Conservation (phyloP, 257 asterid genomes). For the Penstemon newberryi region DNA sequence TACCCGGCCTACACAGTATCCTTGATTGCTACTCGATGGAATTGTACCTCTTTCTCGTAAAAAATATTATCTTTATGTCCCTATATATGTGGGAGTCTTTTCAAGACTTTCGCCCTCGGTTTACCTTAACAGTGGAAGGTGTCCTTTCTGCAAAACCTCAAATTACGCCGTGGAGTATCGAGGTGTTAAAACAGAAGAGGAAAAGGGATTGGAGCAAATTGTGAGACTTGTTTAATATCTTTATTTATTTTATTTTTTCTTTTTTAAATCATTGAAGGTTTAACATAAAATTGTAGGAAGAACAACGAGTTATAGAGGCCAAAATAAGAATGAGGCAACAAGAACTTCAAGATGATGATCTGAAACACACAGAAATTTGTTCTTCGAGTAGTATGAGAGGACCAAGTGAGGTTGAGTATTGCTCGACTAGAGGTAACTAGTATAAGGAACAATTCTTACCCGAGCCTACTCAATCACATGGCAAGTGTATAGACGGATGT, state of each 20-base stretch:
- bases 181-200: constrained; percentile 88
- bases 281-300: constrained; percentile 60
- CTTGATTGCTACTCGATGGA: constrained; percentile 32
- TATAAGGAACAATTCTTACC: not conserved
- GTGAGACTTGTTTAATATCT: constrained; percentile 48
- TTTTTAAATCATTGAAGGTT: not conserved
- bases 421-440: constrained; percentile 64
- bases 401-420: constrained; percentile 56
- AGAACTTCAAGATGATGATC: constrained; percentile 85
- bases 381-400: constrained; percentile 57
- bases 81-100: not conserved
- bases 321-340: constrained; percentile 95
- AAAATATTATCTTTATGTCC: constrained; percentile 3
- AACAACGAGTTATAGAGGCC: constrained; percentile 96
- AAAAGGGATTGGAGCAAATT: constrained; percentile 91
- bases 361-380: constrained; percentile 59
- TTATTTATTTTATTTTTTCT: not conserved
- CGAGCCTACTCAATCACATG: too few relatives aligned
- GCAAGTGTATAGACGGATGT: too few relatives aligned
- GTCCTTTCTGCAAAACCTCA: constrained; percentile 92
- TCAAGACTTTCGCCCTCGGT: constrained; percentile 17
- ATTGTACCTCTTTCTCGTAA: not conserved
- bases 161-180: constrained; percentile 97
- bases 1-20: constrained; percentile 96
- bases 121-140: constrained; percentile 63